Conservation (phyloP, 1,284 basidiomycete genomes). For the Sporisorium sorghi region DNA sequence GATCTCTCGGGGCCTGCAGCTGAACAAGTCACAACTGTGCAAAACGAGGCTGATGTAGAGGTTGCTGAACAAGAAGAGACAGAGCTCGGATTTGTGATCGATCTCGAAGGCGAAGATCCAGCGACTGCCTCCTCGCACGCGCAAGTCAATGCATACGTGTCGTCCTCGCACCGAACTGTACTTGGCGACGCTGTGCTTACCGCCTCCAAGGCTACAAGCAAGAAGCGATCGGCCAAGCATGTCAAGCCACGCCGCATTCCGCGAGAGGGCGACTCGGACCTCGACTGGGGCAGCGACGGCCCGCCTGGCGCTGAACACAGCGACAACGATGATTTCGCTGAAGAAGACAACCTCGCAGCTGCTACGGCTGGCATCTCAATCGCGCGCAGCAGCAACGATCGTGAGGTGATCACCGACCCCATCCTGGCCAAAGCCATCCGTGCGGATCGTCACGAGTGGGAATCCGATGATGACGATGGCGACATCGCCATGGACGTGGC, state of each 20-base stretch:
- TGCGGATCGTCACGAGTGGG: constrained; percentile 49
- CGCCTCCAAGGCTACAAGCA: constrained; percentile 11
- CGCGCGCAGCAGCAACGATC: constrained; percentile 18
- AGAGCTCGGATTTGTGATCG: constrained; percentile 40
- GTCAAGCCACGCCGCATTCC: constrained; percentile 37
- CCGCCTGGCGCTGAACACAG: constrained; percentile 36
- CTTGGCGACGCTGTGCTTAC: constrained; percentile 33
- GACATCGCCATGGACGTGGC: constrained; percentile 16
- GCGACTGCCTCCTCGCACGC: neutral
- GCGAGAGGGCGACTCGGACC: constrained; percentile 60
- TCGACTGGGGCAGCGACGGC: constrained; percentile 66
- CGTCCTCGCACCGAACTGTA: constrained; percentile 23
- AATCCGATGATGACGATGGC: constrained; percentile 23
- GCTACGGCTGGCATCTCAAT: constrained; percentile 48
- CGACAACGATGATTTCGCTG: constrained; percentile 11
- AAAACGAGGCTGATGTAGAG: constrained; percentile 14
- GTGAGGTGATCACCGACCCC: constrained; percentile 28
- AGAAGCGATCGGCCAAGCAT: constrained; percentile 12
- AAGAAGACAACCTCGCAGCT: constrained; percentile 30
- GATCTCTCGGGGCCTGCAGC: neutral
- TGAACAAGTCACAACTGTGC: constrained; percentile 14
- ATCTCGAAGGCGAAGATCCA: constrained; percentile 45
- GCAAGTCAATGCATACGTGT: neutral
- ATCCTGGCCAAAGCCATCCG: constrained; percentile 45
- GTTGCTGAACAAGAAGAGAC: constrained; percentile 25